Conservation (phyloP, 495 filamentous ascomycete genomes). For the Aspergillus baeticus region DNA sequence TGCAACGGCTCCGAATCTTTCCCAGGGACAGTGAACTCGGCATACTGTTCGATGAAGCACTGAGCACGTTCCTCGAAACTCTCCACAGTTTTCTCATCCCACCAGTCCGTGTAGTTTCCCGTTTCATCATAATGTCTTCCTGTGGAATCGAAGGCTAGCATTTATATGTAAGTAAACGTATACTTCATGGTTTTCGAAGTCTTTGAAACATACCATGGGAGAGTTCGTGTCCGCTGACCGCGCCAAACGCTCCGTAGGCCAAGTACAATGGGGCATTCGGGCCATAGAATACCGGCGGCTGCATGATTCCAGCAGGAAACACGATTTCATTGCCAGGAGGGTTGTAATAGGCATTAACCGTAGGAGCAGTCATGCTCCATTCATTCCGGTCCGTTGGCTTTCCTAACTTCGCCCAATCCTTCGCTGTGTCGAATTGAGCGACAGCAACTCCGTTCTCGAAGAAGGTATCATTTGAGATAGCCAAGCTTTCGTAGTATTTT, state of each 20-base stretch:
- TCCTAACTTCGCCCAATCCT: constrained; percentile 57
- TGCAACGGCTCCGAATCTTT: constrained; percentile 55
- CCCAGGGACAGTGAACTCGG: constrained; percentile 57
- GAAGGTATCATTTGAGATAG: constrained; percentile 51
- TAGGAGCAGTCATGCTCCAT: constrained; percentile 62
- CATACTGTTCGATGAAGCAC: constrained; percentile 73
- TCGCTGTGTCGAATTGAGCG: constrained; percentile 42
- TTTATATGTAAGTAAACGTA: not conserved
- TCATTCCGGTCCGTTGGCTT: constrained; percentile 61
- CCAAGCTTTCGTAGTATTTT: constrained; percentile 56
- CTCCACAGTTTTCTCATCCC: constrained; percentile 62
- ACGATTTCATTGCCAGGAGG: constrained; percentile 65
- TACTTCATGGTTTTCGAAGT: not conserved
- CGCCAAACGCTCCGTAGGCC: constrained; percentile 69
- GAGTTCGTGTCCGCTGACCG: constrained; percentile 71
- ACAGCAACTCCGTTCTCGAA: constrained; percentile 61
- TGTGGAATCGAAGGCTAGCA: constrained; percentile 63
- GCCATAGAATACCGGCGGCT: constrained; percentile 65
- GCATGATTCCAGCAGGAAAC: constrained; percentile 74
- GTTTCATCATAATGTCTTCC: constrained; percentile 67
- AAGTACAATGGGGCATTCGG: constrained; percentile 61
- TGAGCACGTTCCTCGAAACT: constrained; percentile 62
- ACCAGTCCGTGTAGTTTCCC: constrained; percentile 69
- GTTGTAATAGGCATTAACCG: constrained; percentile 67
- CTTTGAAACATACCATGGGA: constrained; percentile 51